These are phyloP conservation scores for Cladophialophora chaetospira DNA, from an alignment of 2,329 filamentous ascomycete species.

Conservation along the genomic window DNA sequence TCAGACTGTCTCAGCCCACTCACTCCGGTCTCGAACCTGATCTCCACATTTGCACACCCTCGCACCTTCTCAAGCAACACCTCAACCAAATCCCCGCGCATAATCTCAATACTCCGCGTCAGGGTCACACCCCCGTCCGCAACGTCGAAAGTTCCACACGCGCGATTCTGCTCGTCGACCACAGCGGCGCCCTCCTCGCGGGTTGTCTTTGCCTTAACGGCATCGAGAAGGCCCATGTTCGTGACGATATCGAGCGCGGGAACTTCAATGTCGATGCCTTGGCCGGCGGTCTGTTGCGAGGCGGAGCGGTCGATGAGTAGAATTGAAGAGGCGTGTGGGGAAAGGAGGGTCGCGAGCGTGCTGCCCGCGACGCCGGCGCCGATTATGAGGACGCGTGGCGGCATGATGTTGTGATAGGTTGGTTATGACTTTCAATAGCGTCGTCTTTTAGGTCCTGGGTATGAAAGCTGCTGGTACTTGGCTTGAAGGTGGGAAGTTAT, in stretches of 20 bases:
- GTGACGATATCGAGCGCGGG: constrained; percentile 49
- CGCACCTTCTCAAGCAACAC: constrained; percentile 44
- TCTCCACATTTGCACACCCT: constrained; percentile 33
- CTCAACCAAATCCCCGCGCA: constrained; percentile 54
- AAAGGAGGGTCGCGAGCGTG: constrained; percentile 55
- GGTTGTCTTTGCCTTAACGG: constrained; percentile 43
- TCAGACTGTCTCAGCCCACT: neutral
- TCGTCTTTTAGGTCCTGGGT: no score
- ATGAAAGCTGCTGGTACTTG: no score
- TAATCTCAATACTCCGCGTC: constrained; percentile 56
- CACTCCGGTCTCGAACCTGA: constrained; percentile 32
- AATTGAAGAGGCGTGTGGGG: constrained; percentile 37
- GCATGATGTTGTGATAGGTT: no score
- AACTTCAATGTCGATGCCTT: constrained; percentile 53
- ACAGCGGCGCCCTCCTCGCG: constrained; percentile 53
- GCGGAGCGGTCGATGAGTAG: neutral
- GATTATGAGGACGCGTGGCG: constrained; percentile 48
- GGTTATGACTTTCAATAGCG: no score
- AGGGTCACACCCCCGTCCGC: constrained; percentile 44
- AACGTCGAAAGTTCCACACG: constrained; percentile 39
- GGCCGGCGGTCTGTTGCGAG: constrained; percentile 50
- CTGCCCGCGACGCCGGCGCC: constrained; percentile 46
- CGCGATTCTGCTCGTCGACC: constrained; percentile 45
- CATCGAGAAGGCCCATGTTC: constrained; percentile 55
- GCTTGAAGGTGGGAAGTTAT: no score